phyloP scores from a whole-genome alignment of 768 basidiomycete species.

The Psilocybe cyanescens region DNA sequence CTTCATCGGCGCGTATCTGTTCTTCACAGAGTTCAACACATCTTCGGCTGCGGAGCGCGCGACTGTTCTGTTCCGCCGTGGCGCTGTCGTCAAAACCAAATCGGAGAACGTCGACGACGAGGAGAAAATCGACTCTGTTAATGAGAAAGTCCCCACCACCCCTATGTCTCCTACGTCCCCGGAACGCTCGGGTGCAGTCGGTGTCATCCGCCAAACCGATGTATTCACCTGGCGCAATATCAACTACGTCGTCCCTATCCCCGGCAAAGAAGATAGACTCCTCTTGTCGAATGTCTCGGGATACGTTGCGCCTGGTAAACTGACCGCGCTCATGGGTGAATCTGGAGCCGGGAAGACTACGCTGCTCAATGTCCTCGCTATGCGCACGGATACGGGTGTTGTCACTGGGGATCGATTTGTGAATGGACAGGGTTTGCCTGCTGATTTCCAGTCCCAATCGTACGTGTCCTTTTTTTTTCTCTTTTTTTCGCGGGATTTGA shows the following conservation, averaged over 20 bases:
- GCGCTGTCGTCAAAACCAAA: conserved; percentile 25
- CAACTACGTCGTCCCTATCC: conserved; percentile 67
- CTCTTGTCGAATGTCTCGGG: conserved; percentile 78
- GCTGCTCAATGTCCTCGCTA: conserved; percentile 60
- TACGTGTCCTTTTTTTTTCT: conserved; percentile 14
- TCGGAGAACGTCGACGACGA: conserved; percentile 26
- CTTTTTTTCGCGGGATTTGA: background rate
- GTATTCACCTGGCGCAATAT: conserved; percentile 84
- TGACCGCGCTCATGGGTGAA: conserved; percentile 80
- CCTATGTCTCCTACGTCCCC: conserved; percentile 20
- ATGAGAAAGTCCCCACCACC: conserved; percentile 22
- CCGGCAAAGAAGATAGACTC: conserved; percentile 43
- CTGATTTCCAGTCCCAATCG: conserved; percentile 69
- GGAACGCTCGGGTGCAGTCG: background rate
- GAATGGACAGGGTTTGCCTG: conserved; percentile 54
- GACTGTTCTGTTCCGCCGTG: conserved; percentile 69
- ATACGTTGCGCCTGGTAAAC: conserved; percentile 80
- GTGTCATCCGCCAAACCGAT: conserved; percentile 41
- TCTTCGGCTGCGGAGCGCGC: conserved; percentile 38
- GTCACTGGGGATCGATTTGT: conserved; percentile 58
- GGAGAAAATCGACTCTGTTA: conserved; percentile 12
- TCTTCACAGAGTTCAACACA: conserved; percentile 60
- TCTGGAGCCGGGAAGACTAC: conserved; percentile 61
- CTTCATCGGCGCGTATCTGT: conserved; percentile 50
- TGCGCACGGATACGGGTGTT: conserved; percentile 50